Base-by-base conservation (phyloP, 2,329 filamentous ascomycete genomes). In the Escovopsis sp. region DNA sequence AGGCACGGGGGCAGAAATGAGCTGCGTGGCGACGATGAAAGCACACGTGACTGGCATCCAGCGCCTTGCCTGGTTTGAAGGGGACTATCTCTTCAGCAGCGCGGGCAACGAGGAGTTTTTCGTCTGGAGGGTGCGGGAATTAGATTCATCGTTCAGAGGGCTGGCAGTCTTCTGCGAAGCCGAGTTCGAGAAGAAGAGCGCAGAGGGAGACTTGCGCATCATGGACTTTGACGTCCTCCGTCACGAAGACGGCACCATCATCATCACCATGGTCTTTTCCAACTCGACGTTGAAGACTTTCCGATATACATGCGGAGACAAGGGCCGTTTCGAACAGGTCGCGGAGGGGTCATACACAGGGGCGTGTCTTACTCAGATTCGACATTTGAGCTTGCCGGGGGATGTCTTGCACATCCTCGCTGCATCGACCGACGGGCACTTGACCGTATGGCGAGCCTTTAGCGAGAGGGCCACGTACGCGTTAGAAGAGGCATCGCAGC, bases 41-140 rank as follows among this genome's bases (percentile, higher is more conserved):
- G 76, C 75, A 43, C 91, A 98, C 56, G 81, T 77, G 2, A 81
- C 86, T 0, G 91, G 89, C 0, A 75, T 96, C 7, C 89, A 95
- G 58, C 73, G 80, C 47, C 65, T 94, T 1, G 72, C 72, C 46
- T 96, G 86, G 85, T 77, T 82, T 2, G 70, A 75, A 38, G 74
- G 80, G 2, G 59, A 67, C 1, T 82, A 81, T 51, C 72, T 98
- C 3, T 83, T 96, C 57, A 94, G 85, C 49, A 88, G 85, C 53
- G 86, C 77, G 6, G 91, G 88, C 0, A 80, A 78, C 47, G 89
- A 95, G 58, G 89, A 98, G 59, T 82, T 96, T 48, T 89, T 81
- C 52, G 72, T 88, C 10, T 98, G 91, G 89, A 72, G 75, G 35
- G 59, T 89, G 32, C 67, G 66, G 38, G 54, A 55, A 10, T 57